Base-by-base conservation (phyloP, 2,329 filamentous ascomycete genomes). In the Aspergillus costaricaensis region DNA sequence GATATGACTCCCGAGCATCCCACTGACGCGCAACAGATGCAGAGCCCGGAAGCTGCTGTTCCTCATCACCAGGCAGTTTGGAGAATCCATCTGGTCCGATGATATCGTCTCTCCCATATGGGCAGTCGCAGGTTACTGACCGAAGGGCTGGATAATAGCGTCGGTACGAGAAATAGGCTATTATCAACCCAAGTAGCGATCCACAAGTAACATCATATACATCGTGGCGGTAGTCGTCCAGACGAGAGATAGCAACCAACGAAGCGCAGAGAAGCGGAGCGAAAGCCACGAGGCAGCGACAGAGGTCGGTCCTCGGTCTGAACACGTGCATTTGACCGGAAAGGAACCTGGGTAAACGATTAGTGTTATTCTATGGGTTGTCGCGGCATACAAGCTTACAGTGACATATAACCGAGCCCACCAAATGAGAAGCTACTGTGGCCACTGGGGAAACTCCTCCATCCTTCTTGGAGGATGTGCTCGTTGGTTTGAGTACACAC, bases 201-300 rank as follows among this genome's bases (percentile, higher is more conserved):
- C 86, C 86, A 6, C 76, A 77, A 3, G 82, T 83, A 5, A 88
- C 85, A 71, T 88, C 86, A 59, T 83, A 87, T 2, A 87, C 83
- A 71, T 88, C 86, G 62, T 88, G 86, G 25, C 86, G 77, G 68
- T 88, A 88, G 66, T 88, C 86, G 60, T 86, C 85, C 38, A 86
- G 76, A n/a, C 86, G 78, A 5, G 83, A 86, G 43, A 87, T 83
- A 0, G 86, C 86, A 59, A 88, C 85, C 72, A 88, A 69, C 2
- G 82, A 74, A 3, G 86, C 86, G 44, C 81, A 83, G 0, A 88
- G 68, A 9, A 88, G 68, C 10, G 86, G 86, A 3, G 80, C 73
- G 1, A 88, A 72, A 3, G 83, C 82, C 8, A 88, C 64, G 7
- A 88, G 70, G 27, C 84, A 82, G 21, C 81, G 77, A 2, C 80